Evolutionary conservation across 768 basidiomycete species (phyloP), one percentile per base, ranked within the genome.

Genomic region (Crassisporium funariophilum): DNA sequence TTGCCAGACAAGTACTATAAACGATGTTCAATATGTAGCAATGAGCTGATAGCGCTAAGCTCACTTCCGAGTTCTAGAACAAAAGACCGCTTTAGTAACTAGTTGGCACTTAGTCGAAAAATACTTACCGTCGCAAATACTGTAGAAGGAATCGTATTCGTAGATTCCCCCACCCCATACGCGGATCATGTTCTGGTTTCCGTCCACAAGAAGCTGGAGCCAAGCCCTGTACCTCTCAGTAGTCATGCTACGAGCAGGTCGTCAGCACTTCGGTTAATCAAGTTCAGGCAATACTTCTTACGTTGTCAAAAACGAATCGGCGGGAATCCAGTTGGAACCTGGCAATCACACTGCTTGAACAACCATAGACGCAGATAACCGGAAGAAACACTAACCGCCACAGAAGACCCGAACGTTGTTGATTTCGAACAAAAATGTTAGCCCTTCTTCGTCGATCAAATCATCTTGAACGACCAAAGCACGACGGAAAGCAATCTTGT

Each of bases 151-250:
- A 49, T 91, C 86, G 5, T 77, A 63, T 62, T 91, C 89, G 65
- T 95, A 97, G 38, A 94, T 79, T 0, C 95, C 95, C 10, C 95
- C 95, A 43, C 90, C 95, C 95, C 95, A 98, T 7, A 97, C 83
- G 35, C 95, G 82, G 25, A 95, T 69, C 78, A 79, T 95, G 61
- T 93, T 95, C 66, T 95, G 95, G 58, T 95, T 95, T 4, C 95
- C 95, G 39, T 90, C 77, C 4, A 91, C 82, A 37, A 95, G 69
- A 3, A 98, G 77, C 52, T 91, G 78, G 5, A 98, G 74, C 95
- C 92, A 97, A 6, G 73, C 71, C 35, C 82, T 75, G 58, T 95
- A 97, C 42, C 84, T 64, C 43, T 73, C 68, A n/a, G 65, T 46
- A 22, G 72, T 73, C 47, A 79, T 61, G 0, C 78, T 79, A 36